phyloP scores from a whole-genome alignment of 2,329 filamentous ascomycete genomes.

The Nigrograna mackinnonii region DNA sequence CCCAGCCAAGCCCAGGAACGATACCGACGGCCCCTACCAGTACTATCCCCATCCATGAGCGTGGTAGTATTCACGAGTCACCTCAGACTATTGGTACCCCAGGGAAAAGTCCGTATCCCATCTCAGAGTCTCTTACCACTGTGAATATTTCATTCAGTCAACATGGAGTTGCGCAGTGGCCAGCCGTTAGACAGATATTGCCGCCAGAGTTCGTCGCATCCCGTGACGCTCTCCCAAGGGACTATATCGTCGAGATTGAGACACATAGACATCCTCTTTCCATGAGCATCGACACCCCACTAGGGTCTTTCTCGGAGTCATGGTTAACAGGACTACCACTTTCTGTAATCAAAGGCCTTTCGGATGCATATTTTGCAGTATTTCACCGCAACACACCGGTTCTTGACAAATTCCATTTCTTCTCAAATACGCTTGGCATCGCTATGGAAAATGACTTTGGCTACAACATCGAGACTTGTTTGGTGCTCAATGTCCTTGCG shows the following conservation, averaged over 20 bases:
- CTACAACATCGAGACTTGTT: constrained; percentile 55
- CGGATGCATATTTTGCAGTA: constrained; percentile 58
- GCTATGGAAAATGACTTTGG: constrained; percentile 56
- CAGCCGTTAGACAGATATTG: constrained; percentile 49
- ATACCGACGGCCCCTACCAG: neutral
- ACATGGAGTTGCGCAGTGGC: constrained; percentile 55
- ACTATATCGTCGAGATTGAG: constrained; percentile 56
- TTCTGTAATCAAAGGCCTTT: constrained; percentile 54
- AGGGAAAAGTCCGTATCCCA: constrained; percentile 20
- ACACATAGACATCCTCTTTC: constrained; percentile 50
- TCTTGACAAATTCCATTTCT: constrained; percentile 57
- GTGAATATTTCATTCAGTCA: constrained; percentile 55
- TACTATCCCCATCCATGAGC: constrained; percentile 14
- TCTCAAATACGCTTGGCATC: constrained; percentile 52
- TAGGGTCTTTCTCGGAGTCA: constrained; percentile 32
- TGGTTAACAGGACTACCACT: constrained; percentile 55
- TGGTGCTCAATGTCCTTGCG: constrained; percentile 56
- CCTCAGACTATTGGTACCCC: constrained; percentile 29
- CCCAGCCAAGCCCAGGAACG: constrained; percentile 30
- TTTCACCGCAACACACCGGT: constrained; percentile 59
- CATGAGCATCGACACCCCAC: constrained; percentile 39
- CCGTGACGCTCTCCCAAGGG: constrained; percentile 45
- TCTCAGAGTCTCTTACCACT: constrained; percentile 18
- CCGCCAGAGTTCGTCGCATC: constrained; percentile 44
- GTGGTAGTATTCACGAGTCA: constrained; percentile 26